Percentiles rank a stretch among this genome's conserved stretches.
These are phyloP conservation scores for Candida multigemmis DNA, from an alignment of 805 yeast genomes.

Conservation along the genomic window DNA sequence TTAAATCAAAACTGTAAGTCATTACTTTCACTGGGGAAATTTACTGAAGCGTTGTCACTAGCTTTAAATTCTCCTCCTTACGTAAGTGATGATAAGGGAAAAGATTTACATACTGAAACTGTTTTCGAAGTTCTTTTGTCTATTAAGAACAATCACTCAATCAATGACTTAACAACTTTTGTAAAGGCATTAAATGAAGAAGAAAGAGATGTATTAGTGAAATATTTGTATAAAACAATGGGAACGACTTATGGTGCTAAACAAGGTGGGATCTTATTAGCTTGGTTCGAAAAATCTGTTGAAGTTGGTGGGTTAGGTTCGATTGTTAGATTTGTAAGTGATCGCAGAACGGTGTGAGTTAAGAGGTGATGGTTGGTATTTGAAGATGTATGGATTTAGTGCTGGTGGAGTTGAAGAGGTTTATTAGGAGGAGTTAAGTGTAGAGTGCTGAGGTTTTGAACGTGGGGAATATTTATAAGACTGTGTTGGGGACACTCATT, in stretches of 20 bases:
- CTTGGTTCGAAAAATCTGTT: slow-evolving; percentile 89
- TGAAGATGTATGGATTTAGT: too few species aligned
- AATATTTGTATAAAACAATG: slow-evolving; percentile 85
- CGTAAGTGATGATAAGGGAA: slow-evolving; percentile 55
- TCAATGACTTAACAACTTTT: slow-evolving; percentile 55
- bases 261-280: slow-evolving; percentile 76
- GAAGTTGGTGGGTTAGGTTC: slow-evolving; percentile 84
- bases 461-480: not conserved
- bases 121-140: slow-evolving; percentile 62
- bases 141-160: slow-evolving; percentile 45
- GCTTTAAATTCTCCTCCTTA: slow-evolving; percentile 76
- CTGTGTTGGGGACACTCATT: not conserved
- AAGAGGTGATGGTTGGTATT: too few species aligned
- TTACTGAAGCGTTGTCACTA: slow-evolving; percentile 52
- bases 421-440: too few species aligned
- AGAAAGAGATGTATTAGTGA: slow-evolving; percentile 71
- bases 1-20: slow-evolving; percentile 51
- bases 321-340: slow-evolving; percentile 77
- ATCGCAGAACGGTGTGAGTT: slow-evolving; percentile 62
- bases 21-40: slow-evolving; percentile 63
- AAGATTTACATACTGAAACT: slow-evolving; percentile 30
- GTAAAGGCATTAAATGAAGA: slow-evolving; percentile 50
- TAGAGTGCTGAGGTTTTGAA: not conserved
- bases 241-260: slow-evolving; percentile 66
- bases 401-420: too few species aligned